Percentiles rank a stretch among this genome's conserved stretches.
Evolutionary conservation across 2,329 filamentous ascomycete species (phyloP).

Genomic region (Fusarium dimerum): DNA sequence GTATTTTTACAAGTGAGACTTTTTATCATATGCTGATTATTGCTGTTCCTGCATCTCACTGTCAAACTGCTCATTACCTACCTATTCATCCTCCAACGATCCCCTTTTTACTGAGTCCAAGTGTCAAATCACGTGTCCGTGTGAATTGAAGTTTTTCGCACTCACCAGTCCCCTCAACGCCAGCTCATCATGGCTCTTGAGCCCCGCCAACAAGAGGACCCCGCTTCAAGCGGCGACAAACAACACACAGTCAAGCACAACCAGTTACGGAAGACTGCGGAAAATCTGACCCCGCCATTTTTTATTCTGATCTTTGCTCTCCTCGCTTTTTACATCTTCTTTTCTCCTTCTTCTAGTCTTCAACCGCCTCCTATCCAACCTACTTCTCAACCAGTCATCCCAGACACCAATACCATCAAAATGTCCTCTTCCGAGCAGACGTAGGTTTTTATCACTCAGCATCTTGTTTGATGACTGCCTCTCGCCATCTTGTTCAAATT

Average conservation of each 20-base stretch:
- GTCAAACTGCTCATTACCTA: background rate
- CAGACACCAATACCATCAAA: conserved; percentile 42
- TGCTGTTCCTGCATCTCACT: background rate
- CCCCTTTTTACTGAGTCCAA: background rate
- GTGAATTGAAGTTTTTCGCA: conserved; percentile 20
- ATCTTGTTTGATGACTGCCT: conserved; percentile 11
- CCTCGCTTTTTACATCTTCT: conserved; percentile 38
- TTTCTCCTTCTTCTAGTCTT: conserved; percentile 31
- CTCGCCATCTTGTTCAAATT: conserved; percentile 18
- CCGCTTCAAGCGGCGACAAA: conserved; percentile 33
- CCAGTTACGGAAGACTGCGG: conserved; percentile 32
- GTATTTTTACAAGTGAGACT: too few relatives aligned
- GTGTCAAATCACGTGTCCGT: conserved; percentile 30
- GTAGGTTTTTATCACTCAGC: conserved; percentile 53
- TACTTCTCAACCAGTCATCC: conserved; percentile 30
- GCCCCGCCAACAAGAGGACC: conserved; percentile 37
- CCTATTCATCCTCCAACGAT: background rate
- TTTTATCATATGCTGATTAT: too few relatives aligned
- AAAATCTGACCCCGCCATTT: conserved; percentile 47
- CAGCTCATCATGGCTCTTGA: conserved; percentile 34
- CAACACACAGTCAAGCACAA: conserved; percentile 23
- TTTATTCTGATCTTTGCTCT: conserved; percentile 42
- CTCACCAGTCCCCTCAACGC: conserved; percentile 24
- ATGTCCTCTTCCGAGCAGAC: conserved; percentile 83
- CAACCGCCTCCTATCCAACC: conserved; percentile 21